Base-by-base conservation (phyloP, 2,329 filamentous ascomycete genomes). In the Pestalotiopsis sp. region DNA sequence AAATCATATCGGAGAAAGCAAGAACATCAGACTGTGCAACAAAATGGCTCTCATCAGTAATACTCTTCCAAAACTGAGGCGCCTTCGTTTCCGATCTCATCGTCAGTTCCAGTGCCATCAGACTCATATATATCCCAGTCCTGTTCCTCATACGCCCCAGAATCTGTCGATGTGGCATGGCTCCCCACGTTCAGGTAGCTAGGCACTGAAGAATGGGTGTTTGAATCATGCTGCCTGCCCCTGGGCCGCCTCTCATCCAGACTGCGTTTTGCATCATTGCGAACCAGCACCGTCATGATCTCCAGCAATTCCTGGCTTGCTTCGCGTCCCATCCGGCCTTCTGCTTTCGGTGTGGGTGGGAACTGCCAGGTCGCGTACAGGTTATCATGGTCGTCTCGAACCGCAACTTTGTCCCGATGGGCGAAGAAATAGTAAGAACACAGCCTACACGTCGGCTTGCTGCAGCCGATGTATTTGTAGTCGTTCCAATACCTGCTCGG, bases 371-470 rank as follows among this genome's bases (percentile, higher is more conserved):
- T 69, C 2, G 45, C 38, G 67, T 73, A 73, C 4, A 73, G 14
- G 20, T 74, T 74, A 11, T 59, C 61, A 61, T 74, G 72, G 5
- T 68, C 23, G 2, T 67, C 23, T 14, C 71, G 69, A 3, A 71
- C 71, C 36, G 63, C 41, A 6, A 74, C 62, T n/a, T 69, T 68
- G 63, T 69, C 68, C 7, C 52, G 52, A 11, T 61, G 27, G 5
- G 67, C 68, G 14, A 52, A 63, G 41, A 75, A 73, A 41, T 74
- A 75, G 61, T 71, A 73, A 9, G 70, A 66, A 61, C 73, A 75
- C 5, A 74, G 67, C 0, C 70, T 67, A 38, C 73, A 75, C 0
- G 73, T 71, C 4, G 72, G 73, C 67, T 75, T 74, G 69, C 73
- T 75, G 63, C 68, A 69, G 3, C 70, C 73, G 4, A 74, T 75